Base-by-base conservation (phyloP, 1,139 yeast genomes). In the Groenewaldozyma sp. region DNA sequence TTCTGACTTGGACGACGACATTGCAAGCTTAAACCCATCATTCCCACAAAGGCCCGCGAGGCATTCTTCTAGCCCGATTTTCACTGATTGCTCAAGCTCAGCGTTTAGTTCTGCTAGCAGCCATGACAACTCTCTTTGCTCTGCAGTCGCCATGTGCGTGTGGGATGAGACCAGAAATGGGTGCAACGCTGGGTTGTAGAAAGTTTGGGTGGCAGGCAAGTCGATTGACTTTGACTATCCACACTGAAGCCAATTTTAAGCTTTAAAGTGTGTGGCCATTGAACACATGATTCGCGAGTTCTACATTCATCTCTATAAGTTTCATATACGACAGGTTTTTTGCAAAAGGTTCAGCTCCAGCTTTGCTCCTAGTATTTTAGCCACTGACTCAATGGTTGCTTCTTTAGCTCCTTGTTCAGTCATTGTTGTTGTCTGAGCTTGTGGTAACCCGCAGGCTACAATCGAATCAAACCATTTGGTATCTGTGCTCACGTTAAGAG, bases 361-460 rank as follows among this genome's bases (percentile, higher is more conserved):
- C 26, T 22, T 22, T 7, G 26, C 11, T 11, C 26, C 26, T 5
- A 29, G 22, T 16, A 18, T 62, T 13, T 59, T 58, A 1, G 78
- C 79, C 2, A 76, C 71, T 3, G 68, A 70, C 34, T 64, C 64
- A 6, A 29, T 29, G 17, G 26, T 7, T 7, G 14, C 33, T 5
- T 29, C 22, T 16, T n/a, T 41, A 2, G 50, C 34, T 41, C 46
- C 52, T 53, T 6, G 53, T 40, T 57, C 53, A 1, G 45, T 38
- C 45, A 77, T 63, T 1, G 76, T 71, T 0, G 83, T 78, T 33
- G 81, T 77, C 18, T 52, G 49, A 24, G 73, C 73, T 9, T 73
- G 75, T 0, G 82, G 76, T 33, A 88, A 65, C 1, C 98, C 98
- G 63, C 98, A 93, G 71, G 94, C 86, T 10, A 76, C 79, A 49